Base-by-base conservation (phyloP, 108 stramenopile genomes). In the Discostella stelligeroides region DNA sequence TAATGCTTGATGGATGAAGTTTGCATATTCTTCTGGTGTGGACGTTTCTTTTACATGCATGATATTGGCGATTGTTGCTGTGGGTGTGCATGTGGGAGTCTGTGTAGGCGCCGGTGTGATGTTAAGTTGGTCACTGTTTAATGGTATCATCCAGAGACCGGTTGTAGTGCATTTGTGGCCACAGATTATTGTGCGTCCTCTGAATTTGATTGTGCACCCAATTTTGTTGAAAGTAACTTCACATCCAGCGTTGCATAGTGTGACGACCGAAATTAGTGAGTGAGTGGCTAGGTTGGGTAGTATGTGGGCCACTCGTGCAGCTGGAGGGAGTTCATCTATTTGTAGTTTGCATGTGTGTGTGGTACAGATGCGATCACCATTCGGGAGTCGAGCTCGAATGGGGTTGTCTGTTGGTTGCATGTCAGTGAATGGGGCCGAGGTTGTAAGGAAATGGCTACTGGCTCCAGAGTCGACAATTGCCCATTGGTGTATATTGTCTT, bases 271-370 rank as follows among this genome's bases (percentile, higher is more conserved):
- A 10, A 69, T 47, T 1, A 69, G 46, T 13, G 58, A 69, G 18
- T 56, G 28, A 4, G 45, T 29, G 0, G 45, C 39, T 20, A 58
- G 48, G 21, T 42, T 28, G 25, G 68, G 68, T 23, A 59, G 23
- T 14, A 69, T 69, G 46, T 69, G 58, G 7, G 57, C 68, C 1
- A 21, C 3, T 17, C 46, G 17, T 28, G 57, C 45, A 1, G 1
- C 45, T 0, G 24, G 18, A 0, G 57, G 46, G 0, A 69, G 45
- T 8, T 2, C 10, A n/a, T 56, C 41, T 4, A 69, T 29, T 38
- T 58, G 56, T 11, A 69, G 4, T 4, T 13, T 30, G 12, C 57
- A 30, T 17, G 56, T 69, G 27, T 69, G 68, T 39, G 68, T 69
- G 28, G 68, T 58, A 12, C 1, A 0, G 2, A 60, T 24, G 3